Conservation (phyloP, 306 rosid species). For the Trifolium fragiferum region DNA sequence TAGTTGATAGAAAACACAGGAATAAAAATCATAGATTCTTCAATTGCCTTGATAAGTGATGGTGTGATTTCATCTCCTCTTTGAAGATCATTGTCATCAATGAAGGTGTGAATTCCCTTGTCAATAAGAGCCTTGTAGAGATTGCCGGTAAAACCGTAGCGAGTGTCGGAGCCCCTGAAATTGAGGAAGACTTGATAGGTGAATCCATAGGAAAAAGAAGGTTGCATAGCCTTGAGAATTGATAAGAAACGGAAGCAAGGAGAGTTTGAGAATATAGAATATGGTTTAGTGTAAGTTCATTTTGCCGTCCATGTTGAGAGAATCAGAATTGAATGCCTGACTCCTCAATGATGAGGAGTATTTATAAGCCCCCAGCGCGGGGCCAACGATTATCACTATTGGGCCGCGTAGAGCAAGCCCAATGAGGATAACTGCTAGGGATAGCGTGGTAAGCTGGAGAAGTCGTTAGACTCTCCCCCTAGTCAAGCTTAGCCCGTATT, state of each 20-base stretch:
- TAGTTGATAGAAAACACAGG: not conserved
- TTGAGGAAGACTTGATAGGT: not conserved
- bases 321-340: too few species aligned
- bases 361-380: too few species aligned
- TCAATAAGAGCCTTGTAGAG: not conserved
- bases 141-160: not conserved
- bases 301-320: too few species aligned
- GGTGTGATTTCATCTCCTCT: conserved; percentile 15
- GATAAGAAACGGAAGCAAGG: not conserved
- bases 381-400: too few species aligned
- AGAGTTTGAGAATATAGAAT: not conserved
- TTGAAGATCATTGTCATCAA: not conserved
- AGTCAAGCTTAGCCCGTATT: too few species aligned
- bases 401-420: too few species aligned
- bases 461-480: too few species aligned
- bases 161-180: conserved; percentile 1
- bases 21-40: not conserved
- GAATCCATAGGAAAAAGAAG: not conserved
- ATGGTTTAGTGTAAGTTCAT: too few species aligned
- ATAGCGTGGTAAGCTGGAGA: too few species aligned
- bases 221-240: not conserved
- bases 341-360: too few species aligned
- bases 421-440: too few species aligned
- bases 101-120: conserved; percentile 7
- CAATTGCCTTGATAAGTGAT: not conserved